A percentile compares a stretch with the other conserved stretches of the same genome.
phyloP scores from a whole-genome alignment of 2,329 filamentous ascomycete genomes.

The Biscogniauxia marginata region DNA sequence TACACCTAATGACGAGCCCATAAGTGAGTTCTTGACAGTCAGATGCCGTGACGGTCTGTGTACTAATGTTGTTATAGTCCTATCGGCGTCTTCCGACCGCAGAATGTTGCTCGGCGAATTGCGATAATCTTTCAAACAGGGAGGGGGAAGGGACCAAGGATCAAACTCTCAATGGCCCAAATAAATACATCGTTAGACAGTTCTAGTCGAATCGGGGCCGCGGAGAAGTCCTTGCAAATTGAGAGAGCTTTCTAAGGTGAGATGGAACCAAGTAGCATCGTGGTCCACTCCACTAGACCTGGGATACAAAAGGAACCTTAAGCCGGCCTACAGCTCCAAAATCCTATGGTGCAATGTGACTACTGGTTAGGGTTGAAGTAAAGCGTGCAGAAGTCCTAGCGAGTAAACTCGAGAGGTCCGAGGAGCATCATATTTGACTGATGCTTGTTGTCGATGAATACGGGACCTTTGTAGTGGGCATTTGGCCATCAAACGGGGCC shows the following conservation, averaged over 20 bases:
- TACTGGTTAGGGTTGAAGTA: neutral
- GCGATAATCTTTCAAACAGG: constrained; percentile 47
- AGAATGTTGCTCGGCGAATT: constrained; percentile 83
- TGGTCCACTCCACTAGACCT: neutral
- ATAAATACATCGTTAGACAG: neutral
- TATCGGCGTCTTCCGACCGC: constrained; percentile 87
- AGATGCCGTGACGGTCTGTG: neutral
- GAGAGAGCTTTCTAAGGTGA: neutral
- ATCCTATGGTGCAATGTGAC: neutral
- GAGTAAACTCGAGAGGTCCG: neutral
- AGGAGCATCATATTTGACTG: neutral
- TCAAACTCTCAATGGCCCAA: neutral
- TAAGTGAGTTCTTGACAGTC: constrained; percentile 60
- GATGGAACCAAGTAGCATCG: neutral
- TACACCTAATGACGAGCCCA: constrained; percentile 77
- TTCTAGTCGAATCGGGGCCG: neutral
- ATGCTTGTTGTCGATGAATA: neutral
- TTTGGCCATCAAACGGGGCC: neutral
- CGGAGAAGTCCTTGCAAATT: neutral
- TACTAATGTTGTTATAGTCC: constrained; percentile 62
- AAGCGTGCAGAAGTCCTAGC: neutral
- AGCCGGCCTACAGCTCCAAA: neutral
- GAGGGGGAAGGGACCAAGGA: neutral
- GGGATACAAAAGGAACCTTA: no score
- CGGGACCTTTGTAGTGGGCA: neutral